Conservation (phyloP, 208 protist genomes). For the Wallacemonas rigidus region DNA sequence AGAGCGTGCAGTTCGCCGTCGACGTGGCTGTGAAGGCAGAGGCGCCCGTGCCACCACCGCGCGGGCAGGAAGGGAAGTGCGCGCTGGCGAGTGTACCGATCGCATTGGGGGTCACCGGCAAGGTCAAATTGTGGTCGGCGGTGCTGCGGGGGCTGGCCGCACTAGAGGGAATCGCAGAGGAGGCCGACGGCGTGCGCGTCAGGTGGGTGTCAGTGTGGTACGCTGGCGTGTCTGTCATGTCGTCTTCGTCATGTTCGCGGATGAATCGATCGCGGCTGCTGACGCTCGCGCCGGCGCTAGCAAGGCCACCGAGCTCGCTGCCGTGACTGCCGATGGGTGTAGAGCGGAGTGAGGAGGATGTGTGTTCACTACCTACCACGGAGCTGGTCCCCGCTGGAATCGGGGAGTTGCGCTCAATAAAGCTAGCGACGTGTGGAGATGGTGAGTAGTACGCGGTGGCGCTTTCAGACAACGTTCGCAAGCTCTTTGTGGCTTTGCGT, state of each 20-base stretch:
- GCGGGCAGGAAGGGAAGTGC: conserved; percentile 10
- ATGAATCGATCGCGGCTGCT: not conserved
- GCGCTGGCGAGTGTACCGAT: conserved; percentile 12
- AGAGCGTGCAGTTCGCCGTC: conserved; percentile 2
- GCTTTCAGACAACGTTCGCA: conserved; percentile 38
- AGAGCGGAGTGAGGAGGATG: conserved; percentile 1
- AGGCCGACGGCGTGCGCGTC: not conserved
- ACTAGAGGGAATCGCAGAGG: not conserved
- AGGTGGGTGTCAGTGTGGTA: not conserved
- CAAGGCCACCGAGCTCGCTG: not conserved
- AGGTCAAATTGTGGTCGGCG: not conserved
- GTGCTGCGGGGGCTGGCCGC: not conserved
- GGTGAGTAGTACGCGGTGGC: conserved; percentile 39
- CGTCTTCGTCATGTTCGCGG: conserved; percentile 25
- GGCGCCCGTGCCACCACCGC: not conserved
- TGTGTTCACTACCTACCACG: not conserved
- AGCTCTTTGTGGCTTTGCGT: not conserved
- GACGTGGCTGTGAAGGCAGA: conserved; percentile 35
- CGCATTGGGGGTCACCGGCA: conserved; percentile 2
- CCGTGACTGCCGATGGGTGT: conserved; percentile 10
- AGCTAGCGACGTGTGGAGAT: conserved; percentile 39
- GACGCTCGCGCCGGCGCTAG: not conserved
- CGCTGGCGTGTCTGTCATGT: not conserved
- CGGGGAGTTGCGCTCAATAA: conserved; percentile 37
- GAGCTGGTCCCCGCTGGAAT: conserved; percentile 13